Percentiles rank a stretch among this genome's conserved stretches.
Evolutionary conservation across 2,329 filamentous ascomycete species (phyloP).

Genomic region (Diaporthe ilicicola): DNA sequence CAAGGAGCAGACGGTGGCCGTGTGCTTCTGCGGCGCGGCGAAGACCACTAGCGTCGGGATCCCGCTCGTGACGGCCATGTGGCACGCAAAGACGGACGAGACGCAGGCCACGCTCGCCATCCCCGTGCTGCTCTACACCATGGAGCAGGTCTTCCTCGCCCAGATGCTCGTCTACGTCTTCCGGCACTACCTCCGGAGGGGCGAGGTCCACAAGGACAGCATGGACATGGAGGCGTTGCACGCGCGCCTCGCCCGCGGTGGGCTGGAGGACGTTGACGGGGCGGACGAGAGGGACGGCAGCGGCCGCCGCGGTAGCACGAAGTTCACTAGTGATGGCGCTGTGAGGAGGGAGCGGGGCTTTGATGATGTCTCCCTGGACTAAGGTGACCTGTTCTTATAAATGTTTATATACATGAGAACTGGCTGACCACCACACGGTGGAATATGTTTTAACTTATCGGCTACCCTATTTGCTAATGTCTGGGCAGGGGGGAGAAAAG

Average conservation of each 20-base stretch:
- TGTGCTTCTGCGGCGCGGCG: slow-evolving; percentile 77
- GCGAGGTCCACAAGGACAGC: slow-evolving; percentile 18
- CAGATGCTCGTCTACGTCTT: slow-evolving; percentile 57
- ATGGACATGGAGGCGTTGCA: slow-evolving; percentile 33
- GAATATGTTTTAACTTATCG: background rate
- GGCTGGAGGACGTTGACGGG: slow-evolving; percentile 19
- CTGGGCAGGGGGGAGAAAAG: background rate
- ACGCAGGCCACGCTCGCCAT: slow-evolving; percentile 68
- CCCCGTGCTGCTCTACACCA: slow-evolving; percentile 69
- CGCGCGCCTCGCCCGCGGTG: background rate
- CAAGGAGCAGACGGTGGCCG: slow-evolving; percentile 70
- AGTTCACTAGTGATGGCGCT: background rate
- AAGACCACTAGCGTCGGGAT: slow-evolving; percentile 78
- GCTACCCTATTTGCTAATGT: background rate
- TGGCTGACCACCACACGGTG: background rate
- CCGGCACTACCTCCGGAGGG: slow-evolving; percentile 50
- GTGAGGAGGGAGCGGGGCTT: background rate
- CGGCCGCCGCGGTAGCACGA: background rate
- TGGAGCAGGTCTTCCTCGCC: slow-evolving; percentile 62
- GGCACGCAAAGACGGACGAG: slow-evolving; percentile 61
- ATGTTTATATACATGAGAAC: background rate
- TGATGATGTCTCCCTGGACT: background rate
- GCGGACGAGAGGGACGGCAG: background rate
- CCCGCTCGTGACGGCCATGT: slow-evolving; percentile 74
- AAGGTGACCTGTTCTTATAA: background rate